Base-by-base conservation (phyloP, 225 moss, liverwort and hornwort species). In the Climacium dendroides region DNA sequence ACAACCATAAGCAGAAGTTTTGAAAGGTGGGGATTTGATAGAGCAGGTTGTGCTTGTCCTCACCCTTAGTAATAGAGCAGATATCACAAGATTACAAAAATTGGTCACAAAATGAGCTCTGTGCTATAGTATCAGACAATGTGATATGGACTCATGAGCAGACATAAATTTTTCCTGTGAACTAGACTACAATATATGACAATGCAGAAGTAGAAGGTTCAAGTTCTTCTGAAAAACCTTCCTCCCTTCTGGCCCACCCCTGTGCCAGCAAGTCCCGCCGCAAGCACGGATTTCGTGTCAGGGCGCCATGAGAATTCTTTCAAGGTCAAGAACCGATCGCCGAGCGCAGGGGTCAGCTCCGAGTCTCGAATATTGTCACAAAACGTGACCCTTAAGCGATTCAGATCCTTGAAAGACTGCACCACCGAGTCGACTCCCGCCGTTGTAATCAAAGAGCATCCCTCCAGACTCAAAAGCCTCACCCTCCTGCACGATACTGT, bases 291-390 rank as follows among this genome's bases (percentile, higher is more conserved):
- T 90, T 97, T 97, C 41, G 97, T 96, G 88, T 97, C 97, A 8
- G 97, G 97, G 32, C 96, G 94, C 97, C 97, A 97, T 63, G 94
- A 95, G 71, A 97, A 97, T 81, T 97, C 97, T 82, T 97, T 97
- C 65, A 97, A 89, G 63, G 92, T 95, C 87, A 95, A 83, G 39
- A 97, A 94, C 14, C 95, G 93, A 78, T 95, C 91, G 74, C 93
- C 94, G 48, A 98, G 95, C 69, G 90, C 92, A 77, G 92, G 90
- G 88, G 91, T 96, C 13, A 98, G 90, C 90, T 98, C 96, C 19
- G 95, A 93, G 77, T 96, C 96, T 63, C 97, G 95, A 89, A 97
- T 96, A 19, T 92, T 96, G 85, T 93, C 92, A 91, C 97, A 97
- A 77, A 94, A 95, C 19, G 95, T 95, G 59, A 97, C 97, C 60